phyloP scores from a whole-genome alignment of 1,284 basidiomycete species.

The Hypsizygus ulmarius region DNA sequence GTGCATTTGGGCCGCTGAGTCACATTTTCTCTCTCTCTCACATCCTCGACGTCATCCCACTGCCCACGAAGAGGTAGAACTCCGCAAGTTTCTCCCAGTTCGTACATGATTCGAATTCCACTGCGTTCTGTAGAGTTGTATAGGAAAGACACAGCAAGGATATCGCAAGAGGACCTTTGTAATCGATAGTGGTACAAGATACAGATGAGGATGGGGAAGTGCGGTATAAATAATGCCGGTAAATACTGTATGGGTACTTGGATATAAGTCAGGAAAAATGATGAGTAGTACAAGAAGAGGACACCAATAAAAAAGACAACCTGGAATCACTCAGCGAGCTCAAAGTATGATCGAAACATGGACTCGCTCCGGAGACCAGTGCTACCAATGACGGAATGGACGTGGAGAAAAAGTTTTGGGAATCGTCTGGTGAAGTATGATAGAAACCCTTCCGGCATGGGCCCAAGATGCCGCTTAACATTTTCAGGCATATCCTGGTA shows the following conservation, averaged over 20 bases:
- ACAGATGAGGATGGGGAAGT: not conserved
- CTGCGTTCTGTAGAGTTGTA: too few relatives aligned
- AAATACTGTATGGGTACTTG: not conserved
- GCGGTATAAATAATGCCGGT: conserved; percentile 7
- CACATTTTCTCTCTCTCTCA: too few relatives aligned
- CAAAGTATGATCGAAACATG: conserved; percentile 86
- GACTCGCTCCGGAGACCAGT: conserved; percentile 71
- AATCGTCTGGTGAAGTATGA: conserved; percentile 92
- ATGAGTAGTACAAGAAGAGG: conserved; percentile 10
- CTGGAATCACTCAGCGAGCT: conserved; percentile 49
- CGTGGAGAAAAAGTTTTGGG: conserved; percentile 89
- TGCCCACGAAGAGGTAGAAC: too few relatives aligned
- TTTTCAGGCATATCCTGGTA: conserved; percentile 94
- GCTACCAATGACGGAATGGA: conserved; percentile 75
- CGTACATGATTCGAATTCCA: too few relatives aligned
- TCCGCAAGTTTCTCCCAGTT: too few relatives aligned
- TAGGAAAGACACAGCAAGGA: too few relatives aligned
- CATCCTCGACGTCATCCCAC: too few relatives aligned
- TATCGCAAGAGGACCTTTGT: too few relatives aligned
- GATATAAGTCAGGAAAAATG: not conserved
- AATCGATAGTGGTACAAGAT: conserved; percentile 5
- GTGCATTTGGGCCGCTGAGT: too few relatives aligned
- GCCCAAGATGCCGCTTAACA: conserved; percentile 83
- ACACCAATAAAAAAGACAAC: not conserved
- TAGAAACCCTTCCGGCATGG: conserved; percentile 91